A percentile compares a stretch with the other conserved stretches of the same genome.
phyloP scores from a whole-genome alignment of 352 stramenopile species.

The Globisporangium radiosum region DNA sequence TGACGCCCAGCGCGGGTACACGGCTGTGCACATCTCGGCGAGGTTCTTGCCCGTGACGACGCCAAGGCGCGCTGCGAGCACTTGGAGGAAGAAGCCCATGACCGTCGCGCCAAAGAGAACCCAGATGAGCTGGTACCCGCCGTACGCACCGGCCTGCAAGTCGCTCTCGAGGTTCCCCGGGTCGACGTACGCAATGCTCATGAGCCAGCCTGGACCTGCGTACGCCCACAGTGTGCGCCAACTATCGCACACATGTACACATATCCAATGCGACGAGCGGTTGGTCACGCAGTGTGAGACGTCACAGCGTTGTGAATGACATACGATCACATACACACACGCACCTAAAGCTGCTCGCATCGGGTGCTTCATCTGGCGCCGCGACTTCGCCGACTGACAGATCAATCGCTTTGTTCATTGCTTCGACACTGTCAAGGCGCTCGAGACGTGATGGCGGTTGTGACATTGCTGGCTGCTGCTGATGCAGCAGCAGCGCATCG shows the following conservation, averaged over 20 bases:
- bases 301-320: neutral
- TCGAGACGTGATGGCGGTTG: neutral
- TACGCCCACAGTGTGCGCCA: constrained; percentile 80
- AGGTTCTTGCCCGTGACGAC: constrained; percentile 91
- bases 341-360: constrained; percentile 20
- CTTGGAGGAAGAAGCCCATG: constrained; percentile 91
- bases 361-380: constrained; percentile 37
- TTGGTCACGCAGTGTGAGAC: neutral
- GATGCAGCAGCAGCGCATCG: constrained; percentile 19
- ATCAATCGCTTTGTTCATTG: constrained; percentile 43
- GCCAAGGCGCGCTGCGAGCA: constrained; percentile 88
- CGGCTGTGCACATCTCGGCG: constrained; percentile 76
- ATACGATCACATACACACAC: neutral
- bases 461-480: neutral
- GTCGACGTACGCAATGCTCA: constrained; percentile 95
- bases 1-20: constrained; percentile 74
- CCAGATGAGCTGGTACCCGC: constrained; percentile 89
- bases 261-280: neutral
- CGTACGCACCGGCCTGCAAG: constrained; percentile 90
- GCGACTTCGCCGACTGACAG: constrained; percentile 47
- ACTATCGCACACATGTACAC: constrained; percentile 14
- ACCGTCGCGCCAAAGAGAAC: constrained; percentile 87
- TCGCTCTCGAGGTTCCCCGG: constrained; percentile 95
- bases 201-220: constrained; percentile 81
- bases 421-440: constrained; percentile 27